A percentile compares a stretch with the other conserved stretches of the same genome.
phyloP scores from a whole-genome alignment of 176 grass and related monocot genomes.

The Triticum monococcum region DNA sequence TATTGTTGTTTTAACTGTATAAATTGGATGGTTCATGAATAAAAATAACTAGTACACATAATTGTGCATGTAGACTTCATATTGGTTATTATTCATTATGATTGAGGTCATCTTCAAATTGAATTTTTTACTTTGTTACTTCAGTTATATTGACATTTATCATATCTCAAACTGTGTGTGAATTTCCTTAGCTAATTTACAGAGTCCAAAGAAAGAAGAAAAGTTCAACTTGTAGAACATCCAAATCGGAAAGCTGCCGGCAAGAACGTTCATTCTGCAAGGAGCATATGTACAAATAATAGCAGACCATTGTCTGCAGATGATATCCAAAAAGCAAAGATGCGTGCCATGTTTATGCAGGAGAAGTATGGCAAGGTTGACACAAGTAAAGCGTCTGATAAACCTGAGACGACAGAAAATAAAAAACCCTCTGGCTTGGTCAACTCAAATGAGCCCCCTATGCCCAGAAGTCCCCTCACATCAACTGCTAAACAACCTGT shows the following conservation, averaged over 20 bases:
- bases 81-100: not conserved
- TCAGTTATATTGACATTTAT: not conserved
- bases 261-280: conserved; percentile 58
- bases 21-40: not conserved
- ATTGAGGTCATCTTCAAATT: conserved; percentile 19
- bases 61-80: not conserved
- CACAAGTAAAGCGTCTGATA: conserved; percentile 42
- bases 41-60: not conserved
- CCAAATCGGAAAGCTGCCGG: conserved; percentile 58
- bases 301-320: conserved; percentile 89
- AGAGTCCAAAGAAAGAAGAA: conserved; percentile 88
- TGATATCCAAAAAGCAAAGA: conserved; percentile 99
- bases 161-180: not conserved
- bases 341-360: conserved; percentile 95
- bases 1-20: conserved; percentile 13
- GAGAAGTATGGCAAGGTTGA: conserved; percentile 87
- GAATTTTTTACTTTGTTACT: conserved; percentile 5
- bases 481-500: conserved; percentile 23
- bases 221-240: conserved; percentile 86
- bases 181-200: conserved; percentile 68
- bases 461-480: conserved; percentile 19
- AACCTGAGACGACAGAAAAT: conserved; percentile 35
- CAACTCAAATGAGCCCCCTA: conserved; percentile 2
- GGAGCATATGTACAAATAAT: conserved; percentile 51
- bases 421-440: conserved; percentile 28